Base-by-base conservation (phyloP, 2,329 filamentous ascomycete species). In the Beauveria caledonica region DNA sequence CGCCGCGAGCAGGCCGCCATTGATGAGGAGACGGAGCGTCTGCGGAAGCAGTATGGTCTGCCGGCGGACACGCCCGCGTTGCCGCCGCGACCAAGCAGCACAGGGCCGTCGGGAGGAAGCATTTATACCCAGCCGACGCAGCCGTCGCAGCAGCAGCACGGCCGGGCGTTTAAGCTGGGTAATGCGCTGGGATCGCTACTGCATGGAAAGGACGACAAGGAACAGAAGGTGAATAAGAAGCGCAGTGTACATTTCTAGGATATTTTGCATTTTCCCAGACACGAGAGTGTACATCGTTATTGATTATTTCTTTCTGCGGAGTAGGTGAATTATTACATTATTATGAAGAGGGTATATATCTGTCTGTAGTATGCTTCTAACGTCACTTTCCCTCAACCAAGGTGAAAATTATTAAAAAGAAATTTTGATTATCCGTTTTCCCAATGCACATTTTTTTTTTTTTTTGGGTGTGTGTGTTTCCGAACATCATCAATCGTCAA, bases 21-120 rank as follows among this genome's bases (percentile, higher is more conserved):
- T 1, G 86, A 92, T 21, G 82, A 81, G 63, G 93, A 99, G 75
- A 97, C 94, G 0, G 90, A 94, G 70, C 81, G 92, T 1, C 77
- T 99, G 40, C 78, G 84, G 23, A 83, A 78, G 65, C 72, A 87
- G 66, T 92, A 90, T 66, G 88, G 89, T 52, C 77, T 84, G 50
- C 73, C 48, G 29, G 42, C 48, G 11, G 48, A 44, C 11, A 50
- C 48, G 23, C 60, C 60, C 5, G 27, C 42, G 15, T 56, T 62
- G 33, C 60, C 60, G 15, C 60, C 60, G 21, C 39, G 60, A 27
- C 56, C 60, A 7, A 62, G 36, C 25, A 62, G 60, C 27, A 55
- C 51, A 6, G 60, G 60, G 8, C 56, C 60, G 8, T 25, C 49
- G 25, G 51, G 25, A 3, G 40, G n/a, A 2, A 51, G 42, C 11